Conservation (phyloP, 2,329 filamentous ascomycete genomes). For the Curvularia hawaiiensis region DNA sequence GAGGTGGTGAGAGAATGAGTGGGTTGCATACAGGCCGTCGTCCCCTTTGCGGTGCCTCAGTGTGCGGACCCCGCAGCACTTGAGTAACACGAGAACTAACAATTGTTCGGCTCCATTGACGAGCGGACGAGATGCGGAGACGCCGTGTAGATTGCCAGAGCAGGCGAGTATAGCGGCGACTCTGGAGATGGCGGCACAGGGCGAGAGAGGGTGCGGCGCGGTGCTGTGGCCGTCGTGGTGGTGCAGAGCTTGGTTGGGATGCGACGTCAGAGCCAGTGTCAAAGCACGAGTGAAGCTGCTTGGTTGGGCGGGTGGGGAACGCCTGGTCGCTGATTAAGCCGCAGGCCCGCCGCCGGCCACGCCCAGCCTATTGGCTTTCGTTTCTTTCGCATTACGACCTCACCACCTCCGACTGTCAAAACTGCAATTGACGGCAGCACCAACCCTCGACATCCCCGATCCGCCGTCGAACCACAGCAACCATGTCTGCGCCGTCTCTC, state of each 20-base stretch:
- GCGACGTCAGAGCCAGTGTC: slow-evolving; percentile 23
- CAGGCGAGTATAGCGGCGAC: neutral
- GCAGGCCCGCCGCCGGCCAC: slow-evolving; percentile 14
- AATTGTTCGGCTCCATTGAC: slow-evolving; percentile 51
- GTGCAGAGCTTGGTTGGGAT: slow-evolving; percentile 15
- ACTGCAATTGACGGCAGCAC: slow-evolving; percentile 36
- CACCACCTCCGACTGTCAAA: slow-evolving; percentile 25
- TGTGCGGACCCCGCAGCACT: slow-evolving; percentile 52
- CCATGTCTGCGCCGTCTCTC: slow-evolving; percentile 74
- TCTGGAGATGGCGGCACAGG: slow-evolving; percentile 5
- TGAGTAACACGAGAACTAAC: slow-evolving; percentile 49
- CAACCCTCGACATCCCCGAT: slow-evolving; percentile 26
- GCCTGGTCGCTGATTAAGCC: slow-evolving; percentile 15
- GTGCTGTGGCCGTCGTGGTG: slow-evolving; percentile 1
- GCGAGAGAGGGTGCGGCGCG: neutral
- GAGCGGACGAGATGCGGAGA: slow-evolving; percentile 16
- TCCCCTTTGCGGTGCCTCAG: slow-evolving; percentile 47
- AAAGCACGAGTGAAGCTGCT: slow-evolving; percentile 22
- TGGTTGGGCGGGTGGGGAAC: slow-evolving; percentile 16
- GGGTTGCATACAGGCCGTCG: slow-evolving; percentile 45
- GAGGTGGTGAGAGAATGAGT: neutral
- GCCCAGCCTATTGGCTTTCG: slow-evolving; percentile 25
- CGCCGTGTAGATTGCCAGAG: neutral
- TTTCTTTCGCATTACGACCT: slow-evolving; percentile 29
- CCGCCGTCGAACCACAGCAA: slow-evolving; percentile 34